Base-by-base conservation (phyloP, 495 filamentous ascomycete genomes). In the Annulohypoxylon bovei region DNA sequence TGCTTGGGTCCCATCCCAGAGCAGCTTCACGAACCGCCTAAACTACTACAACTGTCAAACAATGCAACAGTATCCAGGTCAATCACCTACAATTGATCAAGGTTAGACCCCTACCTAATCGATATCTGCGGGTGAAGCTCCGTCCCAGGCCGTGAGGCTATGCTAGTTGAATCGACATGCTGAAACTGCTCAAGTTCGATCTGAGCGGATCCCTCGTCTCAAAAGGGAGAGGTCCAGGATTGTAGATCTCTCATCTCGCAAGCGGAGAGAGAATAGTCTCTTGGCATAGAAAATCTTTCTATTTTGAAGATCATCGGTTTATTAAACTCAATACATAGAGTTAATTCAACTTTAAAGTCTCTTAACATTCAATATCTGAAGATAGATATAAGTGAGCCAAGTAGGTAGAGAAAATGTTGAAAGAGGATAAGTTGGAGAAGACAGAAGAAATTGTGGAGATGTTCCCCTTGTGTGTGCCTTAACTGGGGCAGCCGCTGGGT, bases 101-200 rank as follows among this genome's bases (percentile, higher is more conserved):
- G 30, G 66, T 60, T 53, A 8, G 18, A 46, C 33, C 44, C 66
- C 59, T 63, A 63, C 42, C 53, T 58, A 40, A 58, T 56, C 18
- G 37, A 60, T 20, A 11, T n/a, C 14, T 46, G 33, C 25, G 49
- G 8, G 23, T 40, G 37, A 57, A 57, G 25, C 40, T 58, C 64
- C 44, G 54, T 54, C 30, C 39, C 37, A 20, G 40, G 33, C 44
- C 60, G 58, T 53, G 67, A 71, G 73, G 73, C 73, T 73, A 67
- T 74, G 74, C 46, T 25, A 59, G 58, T 35, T 39, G 59, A 62
- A 70, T 62, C 59, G 65, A 54, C 63, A 65, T 23, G 73, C 67
- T 80, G 78, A 80, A 80, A 80, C 78, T 18, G 54, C 57, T 71
- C 40, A 49, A 69, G 78, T 80, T 76, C 71, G 75, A 77, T 67